phyloP scores from a whole-genome alignment of 345 rosid species.

The Pseudoturritis turrita region DNA sequence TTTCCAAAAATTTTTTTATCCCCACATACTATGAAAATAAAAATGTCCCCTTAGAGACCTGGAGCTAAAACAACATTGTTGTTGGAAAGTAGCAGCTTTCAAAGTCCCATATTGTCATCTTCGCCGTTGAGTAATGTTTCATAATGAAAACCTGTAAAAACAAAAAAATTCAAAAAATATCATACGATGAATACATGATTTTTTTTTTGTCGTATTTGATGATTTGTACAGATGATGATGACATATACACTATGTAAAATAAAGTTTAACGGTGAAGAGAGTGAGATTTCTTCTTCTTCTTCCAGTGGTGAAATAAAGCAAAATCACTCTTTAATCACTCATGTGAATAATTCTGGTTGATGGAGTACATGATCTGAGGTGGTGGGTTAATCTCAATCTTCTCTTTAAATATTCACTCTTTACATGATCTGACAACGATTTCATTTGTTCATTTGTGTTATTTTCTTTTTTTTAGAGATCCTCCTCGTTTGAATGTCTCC shows the following conservation, averaged over 20 bases:
- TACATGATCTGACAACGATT: not conserved
- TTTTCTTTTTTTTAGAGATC: not conserved
- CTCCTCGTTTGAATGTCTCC: not conserved
- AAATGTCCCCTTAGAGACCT: too few species aligned
- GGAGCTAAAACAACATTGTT: too few species aligned
- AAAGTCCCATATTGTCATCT: too few species aligned
- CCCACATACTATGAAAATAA: too few species aligned
- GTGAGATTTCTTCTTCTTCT: not conserved
- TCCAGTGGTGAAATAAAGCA: not conserved
- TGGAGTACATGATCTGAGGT: not conserved
- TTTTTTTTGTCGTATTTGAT: too few species aligned
- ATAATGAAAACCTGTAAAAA: too few species aligned
- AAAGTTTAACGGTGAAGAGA: constrained; percentile 14
- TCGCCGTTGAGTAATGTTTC: too few species aligned
- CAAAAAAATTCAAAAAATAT: too few species aligned
- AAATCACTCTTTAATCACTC: not conserved
- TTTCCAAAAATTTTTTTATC: too few species aligned
- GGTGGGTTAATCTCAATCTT: not conserved
- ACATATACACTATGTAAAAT: constrained; percentile 32
- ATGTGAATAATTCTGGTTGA: not conserved
- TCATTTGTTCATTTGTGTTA: not conserved
- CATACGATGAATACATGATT: too few species aligned
- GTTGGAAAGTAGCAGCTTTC: too few species aligned
- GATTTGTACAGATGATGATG: constrained; percentile 21
- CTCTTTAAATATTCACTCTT: not conserved